phyloP scores from a whole-genome alignment of 1,139 yeast species.

The Kazachstania sp. region DNA sequence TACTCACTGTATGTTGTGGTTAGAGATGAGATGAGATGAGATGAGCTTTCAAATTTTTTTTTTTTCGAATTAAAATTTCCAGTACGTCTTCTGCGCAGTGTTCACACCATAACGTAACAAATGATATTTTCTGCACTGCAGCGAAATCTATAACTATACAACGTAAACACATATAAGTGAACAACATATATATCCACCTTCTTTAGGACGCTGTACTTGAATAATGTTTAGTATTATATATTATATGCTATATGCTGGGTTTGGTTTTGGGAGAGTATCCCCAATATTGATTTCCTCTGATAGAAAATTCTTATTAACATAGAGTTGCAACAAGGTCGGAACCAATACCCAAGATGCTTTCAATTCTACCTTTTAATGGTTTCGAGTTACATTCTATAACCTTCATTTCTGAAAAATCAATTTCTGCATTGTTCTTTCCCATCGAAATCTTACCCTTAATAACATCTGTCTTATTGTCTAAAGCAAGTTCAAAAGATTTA shows the following conservation, averaged over 20 bases:
- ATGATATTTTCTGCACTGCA: neutral
- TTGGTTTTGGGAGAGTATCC: too few species aligned
- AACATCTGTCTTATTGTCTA: slow-evolving; percentile 38
- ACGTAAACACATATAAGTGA: too few species aligned
- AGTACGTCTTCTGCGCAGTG: neutral
- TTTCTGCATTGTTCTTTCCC: slow-evolving; percentile 65
- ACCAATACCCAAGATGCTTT: slow-evolving; percentile 71
- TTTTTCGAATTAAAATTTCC: neutral
- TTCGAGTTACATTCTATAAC: slow-evolving; percentile 67
- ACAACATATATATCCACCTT: too few species aligned
- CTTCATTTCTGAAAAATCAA: slow-evolving; percentile 53
- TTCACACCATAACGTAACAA: neutral
- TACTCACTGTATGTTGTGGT: neutral
- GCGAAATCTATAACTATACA: neutral
- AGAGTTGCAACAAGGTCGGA: slow-evolving; percentile 79
- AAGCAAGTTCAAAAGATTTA: slow-evolving; percentile 42
- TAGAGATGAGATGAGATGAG: slow-evolving; percentile 18
- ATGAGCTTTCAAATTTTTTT: slow-evolving; percentile 16
- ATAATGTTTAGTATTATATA: neutral
- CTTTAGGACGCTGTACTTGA: neutral
- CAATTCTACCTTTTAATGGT: slow-evolving; percentile 73
- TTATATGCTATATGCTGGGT: neutral
- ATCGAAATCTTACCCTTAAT: slow-evolving; percentile 43
- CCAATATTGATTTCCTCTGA: too few species aligned
- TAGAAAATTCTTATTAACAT: slow-evolving; percentile 13